Conservation (phyloP, 768 basidiomycete species). For the Ramaria sp. region DNA sequence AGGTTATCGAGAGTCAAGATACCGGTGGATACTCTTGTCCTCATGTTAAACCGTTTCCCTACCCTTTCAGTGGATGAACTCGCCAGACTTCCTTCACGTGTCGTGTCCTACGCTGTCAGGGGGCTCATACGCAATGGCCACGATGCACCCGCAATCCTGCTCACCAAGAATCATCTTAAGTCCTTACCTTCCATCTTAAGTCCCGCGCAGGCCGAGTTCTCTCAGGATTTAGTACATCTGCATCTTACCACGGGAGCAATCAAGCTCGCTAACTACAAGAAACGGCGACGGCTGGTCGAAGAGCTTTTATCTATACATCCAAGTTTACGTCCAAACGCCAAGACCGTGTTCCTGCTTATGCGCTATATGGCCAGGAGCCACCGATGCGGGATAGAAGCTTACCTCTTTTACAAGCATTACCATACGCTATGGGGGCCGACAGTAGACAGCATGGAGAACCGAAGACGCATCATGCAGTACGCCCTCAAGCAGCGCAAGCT, state of each 20-base stretch:
- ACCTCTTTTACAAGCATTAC: conserved; percentile 28
- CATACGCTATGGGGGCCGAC: conserved; percentile 39
- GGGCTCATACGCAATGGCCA: conserved; percentile 35
- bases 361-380: conserved; percentile 36
- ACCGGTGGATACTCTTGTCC: neutral
- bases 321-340: conserved; percentile 43
- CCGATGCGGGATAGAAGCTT: conserved; percentile 46
- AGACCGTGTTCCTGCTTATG: conserved; percentile 51
- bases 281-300: conserved; percentile 30
- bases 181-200: conserved; percentile 35
- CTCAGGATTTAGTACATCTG: conserved; percentile 44
- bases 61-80: conserved; percentile 24
- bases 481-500: conserved; percentile 57
- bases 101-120: conserved; percentile 34
- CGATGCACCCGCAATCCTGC: conserved; percentile 27
- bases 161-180: conserved; percentile 40
- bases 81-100: conserved; percentile 28
- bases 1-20: neutral
- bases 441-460: conserved; percentile 47
- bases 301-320: conserved; percentile 37
- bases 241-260: conserved; percentile 28
- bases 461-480: conserved; percentile 44
- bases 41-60: conserved; percentile 18
- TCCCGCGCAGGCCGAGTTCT: conserved; percentile 25
- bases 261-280: conserved; percentile 32